A percentile compares a stretch with the other conserved stretches of the same genome.
phyloP scores from a whole-genome alignment of 2,329 filamentous ascomycete species.

The Aspergillus clavatus region DNA sequence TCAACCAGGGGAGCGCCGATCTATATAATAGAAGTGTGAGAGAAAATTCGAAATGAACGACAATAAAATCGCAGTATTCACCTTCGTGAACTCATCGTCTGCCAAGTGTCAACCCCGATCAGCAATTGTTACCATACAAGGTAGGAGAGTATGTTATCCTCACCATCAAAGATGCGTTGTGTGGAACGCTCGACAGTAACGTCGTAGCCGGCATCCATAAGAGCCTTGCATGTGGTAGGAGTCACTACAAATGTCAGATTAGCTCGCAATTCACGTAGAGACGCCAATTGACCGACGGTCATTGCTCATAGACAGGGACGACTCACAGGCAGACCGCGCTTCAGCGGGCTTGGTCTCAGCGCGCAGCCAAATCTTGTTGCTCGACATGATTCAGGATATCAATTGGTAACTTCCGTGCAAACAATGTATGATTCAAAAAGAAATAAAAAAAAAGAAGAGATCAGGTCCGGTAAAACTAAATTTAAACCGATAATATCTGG shows the following conservation, averaged over 20 bases:
- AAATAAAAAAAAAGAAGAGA: too few relatives aligned
- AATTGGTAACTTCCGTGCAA: constrained; percentile 8
- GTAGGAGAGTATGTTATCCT: constrained; percentile 5
- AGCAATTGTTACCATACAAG: constrained; percentile 2
- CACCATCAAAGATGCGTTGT: constrained; percentile 56
- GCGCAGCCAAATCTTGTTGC: constrained; percentile 50
- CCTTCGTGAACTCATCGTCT: constrained; percentile 36
- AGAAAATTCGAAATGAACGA: background rate
- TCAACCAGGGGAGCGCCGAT: constrained; percentile 62
- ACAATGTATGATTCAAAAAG: constrained; percentile 3
- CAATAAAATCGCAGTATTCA: constrained; percentile 10
- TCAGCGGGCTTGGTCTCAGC: constrained; percentile 58
- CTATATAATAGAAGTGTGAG: constrained; percentile 24
- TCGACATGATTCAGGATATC: constrained; percentile 23
- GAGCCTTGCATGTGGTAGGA: constrained; percentile 53
- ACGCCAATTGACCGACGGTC: background rate
- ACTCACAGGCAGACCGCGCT: constrained; percentile 48
- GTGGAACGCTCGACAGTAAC: constrained; percentile 64
- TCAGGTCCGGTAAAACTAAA: too few relatives aligned
- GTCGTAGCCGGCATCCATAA: constrained; percentile 65
- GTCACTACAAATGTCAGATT: constrained; percentile 34
- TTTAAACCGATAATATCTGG: constrained; percentile 9
- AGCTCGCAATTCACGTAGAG: background rate
- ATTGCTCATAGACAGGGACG: background rate
- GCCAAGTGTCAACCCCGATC: constrained; percentile 1